Conservation (phyloP, 176 grass and related monocot genomes). For the Miscanthus lutarioriparius region DNA sequence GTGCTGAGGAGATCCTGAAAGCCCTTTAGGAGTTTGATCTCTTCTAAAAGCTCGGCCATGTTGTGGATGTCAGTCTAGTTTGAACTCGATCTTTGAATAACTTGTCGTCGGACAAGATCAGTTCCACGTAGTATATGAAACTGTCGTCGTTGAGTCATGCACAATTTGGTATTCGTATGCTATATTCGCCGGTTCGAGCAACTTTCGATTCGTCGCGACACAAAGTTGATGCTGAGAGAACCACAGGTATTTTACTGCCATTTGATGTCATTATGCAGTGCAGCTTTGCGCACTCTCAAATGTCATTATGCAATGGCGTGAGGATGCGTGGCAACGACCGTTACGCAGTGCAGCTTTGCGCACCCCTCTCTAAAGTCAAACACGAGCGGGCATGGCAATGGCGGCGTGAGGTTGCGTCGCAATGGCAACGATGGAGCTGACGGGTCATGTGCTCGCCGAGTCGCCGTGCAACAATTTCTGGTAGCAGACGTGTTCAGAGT, state of each 20-base stretch:
- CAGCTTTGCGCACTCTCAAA: no score
- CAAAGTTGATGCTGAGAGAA: not conserved
- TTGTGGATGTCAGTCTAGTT: not conserved
- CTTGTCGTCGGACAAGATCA: conserved; percentile 9
- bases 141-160: not conserved
- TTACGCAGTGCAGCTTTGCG: no score
- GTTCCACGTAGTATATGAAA: not conserved
- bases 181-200: not conserved
- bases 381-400: no score
- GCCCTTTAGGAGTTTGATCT: conserved; percentile 53
- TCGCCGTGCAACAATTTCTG: not conserved
- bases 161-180: not conserved
- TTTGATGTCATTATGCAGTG: no score
- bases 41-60: not conserved
- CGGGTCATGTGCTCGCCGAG: no score
- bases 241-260: not conserved
- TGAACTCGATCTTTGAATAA: conserved; percentile 38
- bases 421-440: not conserved
- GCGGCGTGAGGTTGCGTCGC: no score
- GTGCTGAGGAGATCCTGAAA: conserved; percentile 95
- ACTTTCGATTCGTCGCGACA: not conserved
- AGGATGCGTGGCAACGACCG: not conserved
- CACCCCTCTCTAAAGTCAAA: no score
- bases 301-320: not conserved
- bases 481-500: not conserved